A percentile compares a stretch with the other conserved stretches of the same genome.
phyloP scores from a whole-genome alignment of 164 flowering plant genomes.

The Macadamia integrifolia region DNA sequence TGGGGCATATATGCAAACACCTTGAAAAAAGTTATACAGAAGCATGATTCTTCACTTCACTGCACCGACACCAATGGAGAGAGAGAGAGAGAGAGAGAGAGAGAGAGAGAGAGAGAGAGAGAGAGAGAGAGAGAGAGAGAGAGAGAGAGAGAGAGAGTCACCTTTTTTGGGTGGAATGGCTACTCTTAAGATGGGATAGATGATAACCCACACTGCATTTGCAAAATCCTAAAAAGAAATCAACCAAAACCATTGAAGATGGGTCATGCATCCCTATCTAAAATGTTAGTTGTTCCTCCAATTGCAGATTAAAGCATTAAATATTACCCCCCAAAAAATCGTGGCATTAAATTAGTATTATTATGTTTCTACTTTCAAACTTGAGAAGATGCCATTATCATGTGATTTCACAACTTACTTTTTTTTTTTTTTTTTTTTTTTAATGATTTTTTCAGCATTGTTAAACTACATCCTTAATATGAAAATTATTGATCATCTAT shows the following conservation, averaged over 20 bases:
- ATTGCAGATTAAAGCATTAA: not conserved
- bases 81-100: no score
- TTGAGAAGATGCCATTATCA: not conserved
- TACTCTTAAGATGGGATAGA: not conserved
- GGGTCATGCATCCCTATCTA: not conserved
- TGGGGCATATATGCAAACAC: slow-evolving; percentile 22
- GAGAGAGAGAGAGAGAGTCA: slow-evolving; percentile 9
- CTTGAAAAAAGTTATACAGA: slow-evolving; percentile 14
- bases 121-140: no score
- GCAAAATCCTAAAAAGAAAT: not conserved
- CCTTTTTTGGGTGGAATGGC: not conserved
- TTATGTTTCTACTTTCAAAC: not conserved
- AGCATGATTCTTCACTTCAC: slow-evolving; percentile 16
- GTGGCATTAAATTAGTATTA: not conserved
- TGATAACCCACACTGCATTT: not conserved
- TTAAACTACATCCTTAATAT: not conserved
- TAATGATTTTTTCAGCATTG: not conserved
- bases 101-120: no score
- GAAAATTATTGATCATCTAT: not conserved
- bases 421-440: no score
- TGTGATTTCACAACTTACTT: not conserved
- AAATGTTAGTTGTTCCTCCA: not conserved
- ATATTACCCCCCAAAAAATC: not conserved
- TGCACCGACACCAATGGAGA: slow-evolving; percentile 25
- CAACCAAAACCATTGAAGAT: not conserved